Percentiles rank a stretch among this genome's conserved stretches.
phyloP scores from a whole-genome alignment of 1,284 basidiomycete species.

The Apiotrichum mycotoxinovorans region DNA sequence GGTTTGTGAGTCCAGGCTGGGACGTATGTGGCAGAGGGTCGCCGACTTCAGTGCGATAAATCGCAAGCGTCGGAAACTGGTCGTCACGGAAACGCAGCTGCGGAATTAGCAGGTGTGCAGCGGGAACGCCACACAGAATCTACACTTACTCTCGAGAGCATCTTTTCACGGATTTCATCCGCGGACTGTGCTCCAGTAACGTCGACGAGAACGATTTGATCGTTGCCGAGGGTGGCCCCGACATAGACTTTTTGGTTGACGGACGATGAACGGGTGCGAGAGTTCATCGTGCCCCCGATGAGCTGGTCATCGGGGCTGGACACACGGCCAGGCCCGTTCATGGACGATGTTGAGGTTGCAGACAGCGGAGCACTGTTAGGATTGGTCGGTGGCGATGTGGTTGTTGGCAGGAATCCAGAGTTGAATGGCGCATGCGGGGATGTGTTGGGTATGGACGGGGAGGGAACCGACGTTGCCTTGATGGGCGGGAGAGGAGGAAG shows the following conservation, averaged over 20 bases:
- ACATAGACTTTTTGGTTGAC: conserved; percentile 26
- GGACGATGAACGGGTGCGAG: conserved; percentile 23
- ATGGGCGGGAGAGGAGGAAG: conserved; percentile 34
- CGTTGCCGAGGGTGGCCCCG: conserved; percentile 72
- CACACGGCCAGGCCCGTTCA: conserved; percentile 15
- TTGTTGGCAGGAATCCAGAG: not conserved
- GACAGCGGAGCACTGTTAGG: not conserved
- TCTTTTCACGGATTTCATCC: conserved; percentile 73
- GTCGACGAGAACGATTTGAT: conserved; percentile 72
- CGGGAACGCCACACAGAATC: not conserved
- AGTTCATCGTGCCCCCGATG: not conserved
- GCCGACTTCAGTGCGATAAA: conserved; percentile 81
- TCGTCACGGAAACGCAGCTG: conserved; percentile 81
- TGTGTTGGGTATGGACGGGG: not conserved
- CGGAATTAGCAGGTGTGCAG: not conserved
- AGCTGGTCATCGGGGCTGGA: conserved; percentile 38
- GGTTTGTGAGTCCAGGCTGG: conserved; percentile 64
- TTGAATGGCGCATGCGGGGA: not conserved
- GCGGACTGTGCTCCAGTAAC: conserved; percentile 66
- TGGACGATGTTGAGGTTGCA: conserved; percentile 1
- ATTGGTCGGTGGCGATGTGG: not conserved
- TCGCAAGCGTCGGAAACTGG: conserved; percentile 68
- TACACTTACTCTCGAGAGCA: conserved; percentile 70
- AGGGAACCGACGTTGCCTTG: conserved; percentile 8
- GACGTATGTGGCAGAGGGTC: conserved; percentile 64